Evolutionary conservation across 1,139 yeast genomes (phyloP).

Genomic region (Kurtzmaniella quercitrusa): DNA sequence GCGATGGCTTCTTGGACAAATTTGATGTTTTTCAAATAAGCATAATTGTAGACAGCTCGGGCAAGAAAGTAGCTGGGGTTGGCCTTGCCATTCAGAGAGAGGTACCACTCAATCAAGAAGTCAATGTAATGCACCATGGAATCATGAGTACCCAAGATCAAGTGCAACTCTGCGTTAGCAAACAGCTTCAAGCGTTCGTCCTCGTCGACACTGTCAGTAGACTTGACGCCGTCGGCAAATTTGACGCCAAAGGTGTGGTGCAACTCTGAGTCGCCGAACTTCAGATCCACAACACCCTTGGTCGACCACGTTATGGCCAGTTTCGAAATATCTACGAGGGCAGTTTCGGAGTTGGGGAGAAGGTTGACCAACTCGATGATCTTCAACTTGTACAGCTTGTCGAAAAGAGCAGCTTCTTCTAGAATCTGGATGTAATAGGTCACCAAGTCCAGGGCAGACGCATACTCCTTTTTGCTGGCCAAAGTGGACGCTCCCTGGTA

Average conservation of each 20-base stretch:
- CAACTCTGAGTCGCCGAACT: slow-evolving; percentile 71
- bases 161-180: slow-evolving; percentile 49
- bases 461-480: slow-evolving; percentile 65
- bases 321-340: slow-evolving; percentile 60
- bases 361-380: slow-evolving; percentile 30
- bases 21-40: slow-evolving; percentile 59
- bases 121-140: slow-evolving; percentile 51
- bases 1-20: slow-evolving; percentile 46
- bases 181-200: slow-evolving; percentile 34
- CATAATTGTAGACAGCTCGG: slow-evolving; percentile 67
- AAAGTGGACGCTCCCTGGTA: slow-evolving; percentile 67
- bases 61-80: slow-evolving; percentile 52
- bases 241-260: slow-evolving; percentile 74
- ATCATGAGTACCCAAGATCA: slow-evolving; percentile 64
- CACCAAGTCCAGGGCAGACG: slow-evolving; percentile 79
- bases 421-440: slow-evolving; percentile 68
- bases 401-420: slow-evolving; percentile 40
- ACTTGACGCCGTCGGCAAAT: slow-evolving; percentile 30
- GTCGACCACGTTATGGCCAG: slow-evolving; percentile 65
- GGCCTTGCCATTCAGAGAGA: slow-evolving; percentile 11
- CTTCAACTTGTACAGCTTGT: slow-evolving; percentile 31
- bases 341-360: slow-evolving; percentile 63
- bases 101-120: slow-evolving; percentile 57
- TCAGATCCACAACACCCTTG: slow-evolving; percentile 36
- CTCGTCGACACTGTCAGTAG: slow-evolving; percentile 11